Base-by-base conservation (phyloP, 352 stramenopile species). In the Phytophthora megakarya region DNA sequence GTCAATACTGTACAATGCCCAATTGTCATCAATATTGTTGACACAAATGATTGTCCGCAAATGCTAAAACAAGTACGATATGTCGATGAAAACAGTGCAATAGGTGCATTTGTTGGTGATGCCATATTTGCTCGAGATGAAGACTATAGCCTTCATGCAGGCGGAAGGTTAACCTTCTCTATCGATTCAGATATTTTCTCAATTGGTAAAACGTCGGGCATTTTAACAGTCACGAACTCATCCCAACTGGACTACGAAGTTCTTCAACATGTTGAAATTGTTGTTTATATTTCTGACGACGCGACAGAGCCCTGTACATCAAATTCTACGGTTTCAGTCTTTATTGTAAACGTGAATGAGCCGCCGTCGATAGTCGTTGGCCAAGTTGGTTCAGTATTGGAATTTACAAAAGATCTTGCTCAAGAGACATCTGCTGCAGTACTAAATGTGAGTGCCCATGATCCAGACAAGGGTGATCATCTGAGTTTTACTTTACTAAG, bases 21-120 rank as follows among this genome's bases (percentile, higher is more conserved):
- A 0, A 18, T 81, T 10, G 32, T 32, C 2, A 62, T 86, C 11
- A 52, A 73, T 37, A 23, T 89, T 16, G 12, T 69, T 18, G 77
- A 89, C 30, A 62, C 65, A 0, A 89, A 89, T 38, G 80, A 89
- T 52, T 89, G 80, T 21, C 80, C 80, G 5, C 25, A 54, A 11
- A 61, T 89, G 28, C 43, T 26, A 9, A 49, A 15, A 0, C 69
- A 80, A 45, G 63, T 50, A 3, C 53, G 76, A 1, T 70, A 47
- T 18, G 60, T 86, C 0, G 26, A 58, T 0, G 80, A 89, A 48
- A 89, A 89, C n/a, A 84, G 67, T 53, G 18, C 25, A 2, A 5
- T 52, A 10, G 75, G 75, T 11, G 47, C 65, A 8, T 8, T 42
- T 4, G 63, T 86, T 37, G 77, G 60, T 8, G 52, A 49, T 3